A percentile compares a stretch with the other conserved stretches of the same genome.
These are phyloP conservation scores for Mollisia scopiformis DNA, from an alignment of 2,329 filamentous ascomycete species.

Conservation along the genomic window DNA sequence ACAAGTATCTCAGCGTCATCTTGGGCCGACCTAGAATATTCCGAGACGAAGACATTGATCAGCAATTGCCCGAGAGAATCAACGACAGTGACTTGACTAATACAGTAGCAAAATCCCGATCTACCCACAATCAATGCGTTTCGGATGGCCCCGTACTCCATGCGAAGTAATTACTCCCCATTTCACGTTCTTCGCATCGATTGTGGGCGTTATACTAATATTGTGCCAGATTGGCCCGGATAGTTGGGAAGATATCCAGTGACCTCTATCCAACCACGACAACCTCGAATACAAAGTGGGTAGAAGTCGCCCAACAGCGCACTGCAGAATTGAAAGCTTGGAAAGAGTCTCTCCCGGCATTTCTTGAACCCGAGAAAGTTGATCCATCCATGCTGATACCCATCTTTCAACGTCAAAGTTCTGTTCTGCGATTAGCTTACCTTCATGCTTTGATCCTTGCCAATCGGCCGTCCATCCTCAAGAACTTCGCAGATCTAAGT, in stretches of 20 bases:
- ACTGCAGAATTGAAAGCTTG: constrained; percentile 44
- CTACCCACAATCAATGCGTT: background rate
- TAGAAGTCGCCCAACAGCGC: constrained; percentile 42
- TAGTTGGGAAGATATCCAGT: constrained; percentile 43
- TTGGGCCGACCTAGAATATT: constrained; percentile 63
- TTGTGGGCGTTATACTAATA: background rate
- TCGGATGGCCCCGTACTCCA: constrained; percentile 42
- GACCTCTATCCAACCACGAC: constrained; percentile 43
- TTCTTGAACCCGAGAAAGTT: constrained; percentile 32
- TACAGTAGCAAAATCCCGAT: constrained; percentile 30
- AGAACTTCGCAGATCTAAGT: constrained; percentile 42
- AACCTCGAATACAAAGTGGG: constrained; percentile 39
- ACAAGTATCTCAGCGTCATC: constrained; percentile 66
- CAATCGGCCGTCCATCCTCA: constrained; percentile 56
- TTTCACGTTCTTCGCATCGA: background rate
- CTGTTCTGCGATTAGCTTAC: constrained; percentile 55
- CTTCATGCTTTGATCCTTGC: constrained; percentile 59
- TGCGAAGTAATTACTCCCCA: constrained; percentile 36
- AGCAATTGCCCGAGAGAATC: constrained; percentile 56
- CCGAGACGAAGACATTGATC: constrained; percentile 66
- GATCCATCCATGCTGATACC: constrained; percentile 49
- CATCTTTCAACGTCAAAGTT: constrained; percentile 51
- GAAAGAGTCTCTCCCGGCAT: constrained; percentile 43
- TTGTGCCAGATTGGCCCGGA: constrained; percentile 39
- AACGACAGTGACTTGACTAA: constrained; percentile 59